Evolutionary conservation across 2,329 filamentous ascomycete species (phyloP).

Genomic region (Teratosphaeria zuluensis): DNA sequence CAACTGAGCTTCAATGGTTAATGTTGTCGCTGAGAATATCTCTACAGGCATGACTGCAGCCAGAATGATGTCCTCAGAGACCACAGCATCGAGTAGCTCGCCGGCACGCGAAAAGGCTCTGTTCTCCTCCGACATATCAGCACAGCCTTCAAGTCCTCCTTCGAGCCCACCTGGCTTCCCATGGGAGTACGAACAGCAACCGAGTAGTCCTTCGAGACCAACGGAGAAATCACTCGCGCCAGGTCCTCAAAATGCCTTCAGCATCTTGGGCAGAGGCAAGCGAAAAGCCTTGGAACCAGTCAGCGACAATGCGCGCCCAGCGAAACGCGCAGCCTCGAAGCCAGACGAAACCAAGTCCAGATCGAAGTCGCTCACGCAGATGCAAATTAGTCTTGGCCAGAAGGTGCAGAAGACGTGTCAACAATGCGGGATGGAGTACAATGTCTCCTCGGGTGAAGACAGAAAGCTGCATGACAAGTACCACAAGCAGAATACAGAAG

Average conservation of each 20-base stretch:
- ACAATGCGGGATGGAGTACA: conserved; percentile 57
- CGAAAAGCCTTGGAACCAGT: conserved; percentile 15
- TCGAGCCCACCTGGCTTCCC: conserved; percentile 42
- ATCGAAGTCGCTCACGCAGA: conserved; percentile 40
- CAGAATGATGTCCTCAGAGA: conserved; percentile 4
- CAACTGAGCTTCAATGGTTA: background rate
- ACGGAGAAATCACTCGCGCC: conserved; percentile 8
- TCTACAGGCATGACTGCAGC: background rate
- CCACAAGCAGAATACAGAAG: conserved; percentile 51
- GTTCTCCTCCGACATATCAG: conserved; percentile 16
- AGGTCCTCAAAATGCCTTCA: conserved; percentile 22
- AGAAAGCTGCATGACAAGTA: conserved; percentile 54
- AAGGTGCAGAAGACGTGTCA: conserved; percentile 48
- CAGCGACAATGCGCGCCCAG: conserved; percentile 25
- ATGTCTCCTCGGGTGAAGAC: conserved; percentile 52
- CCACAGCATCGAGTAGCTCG: conserved; percentile 12
- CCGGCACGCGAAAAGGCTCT: conserved; percentile 11
- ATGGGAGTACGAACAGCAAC: conserved; percentile 17
- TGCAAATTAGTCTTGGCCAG: conserved; percentile 51
- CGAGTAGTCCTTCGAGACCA: conserved; percentile 17
- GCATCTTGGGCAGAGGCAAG: conserved; percentile 18
- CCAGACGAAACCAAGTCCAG: conserved; percentile 22
- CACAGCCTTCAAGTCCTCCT: conserved; percentile 37
- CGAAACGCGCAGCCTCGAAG: conserved; percentile 22
- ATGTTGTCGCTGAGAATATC: background rate